Base-by-base conservation (phyloP, 1,284 basidiomycete species). In the Rhodotorula sp. region DNA sequence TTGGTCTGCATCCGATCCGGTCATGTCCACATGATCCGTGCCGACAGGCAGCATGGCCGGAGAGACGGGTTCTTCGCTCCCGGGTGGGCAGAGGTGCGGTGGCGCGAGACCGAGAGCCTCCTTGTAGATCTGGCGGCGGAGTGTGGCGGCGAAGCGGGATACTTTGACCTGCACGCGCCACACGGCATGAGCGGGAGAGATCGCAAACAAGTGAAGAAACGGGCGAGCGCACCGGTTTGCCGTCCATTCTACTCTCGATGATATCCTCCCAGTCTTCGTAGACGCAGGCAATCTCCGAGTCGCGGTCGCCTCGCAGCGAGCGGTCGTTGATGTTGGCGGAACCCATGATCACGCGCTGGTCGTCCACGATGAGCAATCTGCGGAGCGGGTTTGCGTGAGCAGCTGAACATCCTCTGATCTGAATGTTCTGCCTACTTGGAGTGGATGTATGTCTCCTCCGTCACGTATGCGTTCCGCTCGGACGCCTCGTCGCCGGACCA, bases 251-350 rank as follows among this genome's bases (percentile, higher is more conserved):
- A 14, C 88, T 86, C 64, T 87, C 85, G 64, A 97, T 84, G 83
- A 88, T 83, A 66, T 95, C 92, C 3, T 85, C 83, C n/a, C 23
- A 34, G 78, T 97, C 94, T 81, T 97, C 93, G 38, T 95, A 89
- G 23, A 97, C 87, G 10, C 95, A 82, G 2, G 91, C 91, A 76
- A 97, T 95, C 82, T 97, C 94, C 2, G 91, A 93, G 80, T 97
- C 94, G 31, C 64, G 64, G 60, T 70, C 72, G 50, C 66, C 67
- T 19, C 60, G 88, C 81, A 91, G 89, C 73, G 88, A 89, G 47
- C 91, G 88, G 77, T 93, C 92, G 78, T 97, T 97, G 76, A 95
- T 82, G 80, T 97, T 94, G 10, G 92, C 92, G 38, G 90, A 91
- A 52, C 92, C 91, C 85, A 92, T 89, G 7, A 97, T 91, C 52